A percentile compares a stretch with the other conserved stretches of the same genome.
Conservation (phyloP, 1,284 basidiomycete species). For the Ganoderma boninense region DNA sequence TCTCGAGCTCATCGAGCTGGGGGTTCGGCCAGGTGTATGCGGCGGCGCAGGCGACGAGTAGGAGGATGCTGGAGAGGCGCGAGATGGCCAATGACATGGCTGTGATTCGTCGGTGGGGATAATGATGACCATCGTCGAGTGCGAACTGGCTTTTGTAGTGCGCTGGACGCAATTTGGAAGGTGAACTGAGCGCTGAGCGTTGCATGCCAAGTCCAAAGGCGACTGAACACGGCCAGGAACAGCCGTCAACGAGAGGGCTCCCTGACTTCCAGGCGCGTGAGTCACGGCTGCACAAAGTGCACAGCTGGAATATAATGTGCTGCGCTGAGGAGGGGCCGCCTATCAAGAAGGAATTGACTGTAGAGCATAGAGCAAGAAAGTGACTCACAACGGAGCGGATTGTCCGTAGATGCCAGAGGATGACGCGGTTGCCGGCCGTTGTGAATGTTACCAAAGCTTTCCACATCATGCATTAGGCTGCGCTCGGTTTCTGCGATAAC, state of each 20-base stretch:
- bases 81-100: conserved; percentile 3
- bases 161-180: background rate
- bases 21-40: conserved; percentile 25
- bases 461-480: background rate
- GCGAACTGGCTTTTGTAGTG: background rate
- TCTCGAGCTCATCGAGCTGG: conserved; percentile 23
- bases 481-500: background rate
- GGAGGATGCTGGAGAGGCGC: conserved; percentile 7
- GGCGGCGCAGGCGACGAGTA: conserved; percentile 2
- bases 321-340: background rate
- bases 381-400: background rate
- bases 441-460: background rate
- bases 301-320: background rate
- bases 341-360: background rate
- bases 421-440: background rate
- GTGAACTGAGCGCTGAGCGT: background rate
- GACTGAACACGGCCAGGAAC: background rate
- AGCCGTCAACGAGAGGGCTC: background rate
- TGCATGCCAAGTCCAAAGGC: background rate
- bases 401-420: background rate
- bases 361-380: background rate
- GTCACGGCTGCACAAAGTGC: background rate
- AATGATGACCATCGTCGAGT: background rate
- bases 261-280: background rate
- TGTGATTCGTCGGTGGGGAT: background rate